Evolutionary conservation across 2,329 filamentous ascomycete genomes (phyloP).

Genomic region (Orbilia brochopaga): DNA sequence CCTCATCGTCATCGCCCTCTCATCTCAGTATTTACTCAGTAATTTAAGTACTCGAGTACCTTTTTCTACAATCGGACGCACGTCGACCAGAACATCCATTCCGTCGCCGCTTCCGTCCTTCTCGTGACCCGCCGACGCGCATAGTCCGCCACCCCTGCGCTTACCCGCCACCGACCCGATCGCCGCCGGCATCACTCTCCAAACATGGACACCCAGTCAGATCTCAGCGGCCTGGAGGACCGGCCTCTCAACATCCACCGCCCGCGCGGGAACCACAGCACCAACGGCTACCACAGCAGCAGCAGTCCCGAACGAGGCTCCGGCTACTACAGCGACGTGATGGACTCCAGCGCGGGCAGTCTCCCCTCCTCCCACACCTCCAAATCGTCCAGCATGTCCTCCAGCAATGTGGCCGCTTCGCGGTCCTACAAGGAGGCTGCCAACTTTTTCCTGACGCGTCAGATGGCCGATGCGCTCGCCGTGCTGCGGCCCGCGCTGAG

Average conservation of each 20-base stretch:
- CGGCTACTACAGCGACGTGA: constrained; percentile 46
- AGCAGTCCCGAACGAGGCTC: constrained; percentile 45
- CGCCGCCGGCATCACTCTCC: constrained; percentile 11
- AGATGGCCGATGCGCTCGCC: constrained; percentile 84
- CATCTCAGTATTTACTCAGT: too few relatives aligned
- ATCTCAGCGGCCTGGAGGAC: constrained; percentile 40
- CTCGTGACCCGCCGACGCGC: constrained; percentile 11
- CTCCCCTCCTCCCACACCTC: constrained; percentile 41
- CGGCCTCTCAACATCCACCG: constrained; percentile 44
- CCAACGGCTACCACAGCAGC: constrained; percentile 46
- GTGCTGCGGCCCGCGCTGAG: constrained; percentile 83
- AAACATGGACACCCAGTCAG: constrained; percentile 42
- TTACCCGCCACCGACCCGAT: constrained; percentile 12
- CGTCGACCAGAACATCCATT: constrained; percentile 12
- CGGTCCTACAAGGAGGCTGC: constrained; percentile 94
- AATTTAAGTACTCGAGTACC: too few relatives aligned
- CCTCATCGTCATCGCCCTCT: not conserved
- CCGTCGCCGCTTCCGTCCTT: constrained; percentile 34
- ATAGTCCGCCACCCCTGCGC: constrained; percentile 9
- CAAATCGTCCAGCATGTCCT: constrained; percentile 39
- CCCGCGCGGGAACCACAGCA: constrained; percentile 25
- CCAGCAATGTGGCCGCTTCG: constrained; percentile 63
- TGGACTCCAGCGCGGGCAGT: constrained; percentile 47
- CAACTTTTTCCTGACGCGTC: constrained; percentile 91
- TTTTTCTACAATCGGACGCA: too few relatives aligned